Percentiles rank a stretch among this genome's conserved stretches.
Evolutionary conservation across 345 rosid genomes (phyloP).

Genomic region (Diplotaxis tenuifolia): DNA sequence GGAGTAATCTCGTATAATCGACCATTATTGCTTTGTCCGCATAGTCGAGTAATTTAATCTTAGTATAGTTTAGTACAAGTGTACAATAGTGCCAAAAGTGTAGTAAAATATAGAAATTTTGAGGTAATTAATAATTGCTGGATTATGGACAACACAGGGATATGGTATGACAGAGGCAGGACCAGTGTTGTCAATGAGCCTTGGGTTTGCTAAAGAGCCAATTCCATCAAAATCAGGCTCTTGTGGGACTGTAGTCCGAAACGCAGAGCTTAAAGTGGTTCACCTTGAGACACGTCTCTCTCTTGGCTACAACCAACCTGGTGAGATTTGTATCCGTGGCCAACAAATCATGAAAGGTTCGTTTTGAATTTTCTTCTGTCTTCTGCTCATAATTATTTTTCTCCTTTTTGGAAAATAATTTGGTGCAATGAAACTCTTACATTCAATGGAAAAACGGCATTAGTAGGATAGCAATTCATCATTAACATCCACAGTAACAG

Average conservation of each 20-base stretch:
- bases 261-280: slow-evolving; percentile 83
- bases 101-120: neutral
- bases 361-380: neutral
- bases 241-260: slow-evolving; percentile 88
- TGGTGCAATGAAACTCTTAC: neutral
- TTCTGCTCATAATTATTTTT: neutral
- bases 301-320: slow-evolving; percentile 68
- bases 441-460: neutral
- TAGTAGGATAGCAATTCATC: neutral
- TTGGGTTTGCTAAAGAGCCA: slow-evolving; percentile 84
- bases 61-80: neutral
- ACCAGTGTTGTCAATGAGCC: slow-evolving; percentile 86
- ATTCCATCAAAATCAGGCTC: slow-evolving; percentile 84
- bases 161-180: slow-evolving; percentile 99
- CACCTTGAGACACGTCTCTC: slow-evolving; percentile 75
- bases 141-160: slow-evolving; percentile 47
- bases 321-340: slow-evolving; percentile 94
- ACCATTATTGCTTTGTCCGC: neutral
- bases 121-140: neutral
- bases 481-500: neutral
- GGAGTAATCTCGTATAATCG: neutral
- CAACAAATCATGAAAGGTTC: slow-evolving; percentile 89
- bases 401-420: neutral
- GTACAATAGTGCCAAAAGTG: neutral
- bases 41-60: neutral